Evolutionary conservation across 2,329 filamentous ascomycete species (phyloP).

Genomic region (Moelleriella libera): DNA sequence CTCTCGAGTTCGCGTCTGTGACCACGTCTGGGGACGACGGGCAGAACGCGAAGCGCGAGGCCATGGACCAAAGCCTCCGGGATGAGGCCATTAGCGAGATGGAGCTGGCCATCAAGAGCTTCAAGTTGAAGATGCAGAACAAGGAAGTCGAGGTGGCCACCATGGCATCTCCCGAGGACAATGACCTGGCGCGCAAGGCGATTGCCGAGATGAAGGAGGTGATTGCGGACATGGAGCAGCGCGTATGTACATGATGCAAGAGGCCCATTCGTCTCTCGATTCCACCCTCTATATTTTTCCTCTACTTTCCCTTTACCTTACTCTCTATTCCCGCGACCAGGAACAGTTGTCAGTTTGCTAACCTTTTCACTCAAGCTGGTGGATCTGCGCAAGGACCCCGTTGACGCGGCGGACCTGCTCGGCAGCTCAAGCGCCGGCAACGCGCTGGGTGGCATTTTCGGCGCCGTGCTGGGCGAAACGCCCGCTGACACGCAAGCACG

Average conservation of each 20-base stretch:
- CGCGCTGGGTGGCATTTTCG: slow-evolving; percentile 44
- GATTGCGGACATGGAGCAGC: slow-evolving; percentile 63
- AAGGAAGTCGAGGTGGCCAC: slow-evolving; percentile 54
- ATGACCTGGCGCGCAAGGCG: slow-evolving; percentile 44
- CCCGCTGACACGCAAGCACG: slow-evolving; percentile 45
- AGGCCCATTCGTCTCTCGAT: too few species aligned
- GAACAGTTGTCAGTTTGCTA: too few species aligned
- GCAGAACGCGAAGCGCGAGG: slow-evolving; percentile 29
- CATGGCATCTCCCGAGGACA: slow-evolving; percentile 50
- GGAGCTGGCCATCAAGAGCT: slow-evolving; percentile 60
- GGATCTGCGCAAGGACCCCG: slow-evolving; percentile 49
- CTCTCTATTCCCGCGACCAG: too few species aligned
- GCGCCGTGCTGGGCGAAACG: slow-evolving; percentile 47
- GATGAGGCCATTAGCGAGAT: slow-evolving; percentile 59
- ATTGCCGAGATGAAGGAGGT: slow-evolving; percentile 67
- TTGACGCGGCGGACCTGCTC: slow-evolving; percentile 25
- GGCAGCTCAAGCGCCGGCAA: slow-evolving; percentile 22
- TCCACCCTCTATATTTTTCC: too few species aligned
- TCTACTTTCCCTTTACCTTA: too few species aligned
- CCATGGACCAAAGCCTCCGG: slow-evolving; percentile 54
- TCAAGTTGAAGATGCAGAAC: slow-evolving; percentile 53
- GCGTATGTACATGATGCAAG: slow-evolving; percentile 31
- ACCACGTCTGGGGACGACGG: slow-evolving; percentile 40
- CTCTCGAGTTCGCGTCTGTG: slow-evolving; percentile 83
- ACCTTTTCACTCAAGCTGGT: slow-evolving; percentile 32